Evolutionary conservation across 768 basidiomycete genomes (phyloP), one percentile per base, ranked within the genome.

Genomic region (Hirschioporus abietinus): DNA sequence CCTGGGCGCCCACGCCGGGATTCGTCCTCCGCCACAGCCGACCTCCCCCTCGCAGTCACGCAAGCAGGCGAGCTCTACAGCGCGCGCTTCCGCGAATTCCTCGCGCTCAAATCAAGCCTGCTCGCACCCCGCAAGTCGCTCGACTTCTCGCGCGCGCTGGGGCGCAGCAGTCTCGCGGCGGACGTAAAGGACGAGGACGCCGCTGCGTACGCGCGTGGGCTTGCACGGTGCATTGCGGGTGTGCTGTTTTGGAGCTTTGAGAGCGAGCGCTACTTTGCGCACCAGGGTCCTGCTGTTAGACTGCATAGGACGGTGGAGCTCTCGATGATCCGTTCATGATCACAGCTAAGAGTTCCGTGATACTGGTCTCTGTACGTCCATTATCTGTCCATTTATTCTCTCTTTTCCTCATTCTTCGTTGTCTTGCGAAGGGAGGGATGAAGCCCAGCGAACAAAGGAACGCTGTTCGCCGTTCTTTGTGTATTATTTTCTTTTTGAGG

Each of bases 231-330:
- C 68, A 79, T 89, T 52, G 78, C 81, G 1, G 88, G 88, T 8
- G 79, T 77, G n/a, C 70, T 86, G n/a, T 83, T 88, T 69, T 89
- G 88, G 88, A 67, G 81, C 36, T 90, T 88, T 69, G 86, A 88
- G 74, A 87, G 84, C 0, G 82, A 88, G 67, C 71, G 86, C 59
- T 88, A 83, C 71, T 83, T 90, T 63, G 86, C 85, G 36, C 80
- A 80, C 63, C 83, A 82, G 65, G 86, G 86, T 20, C 42, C 42
- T 52, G 42, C 42, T 3, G 42, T 52, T 20, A 52, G 20, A 10
- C 42, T 52, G 42, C 42, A 52, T 10, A 52, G 42, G 12, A 52
- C 42, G 42, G 42, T 52, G 42, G 42, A 52, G 42, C 42, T 52
- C 15, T 52, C 42, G 42, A 52, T 52, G 42, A 52, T 52, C 42